These are phyloP conservation scores for Picea mariana DNA, from an alignment of 83 land plant genomes.

Conservation along the genomic window DNA sequence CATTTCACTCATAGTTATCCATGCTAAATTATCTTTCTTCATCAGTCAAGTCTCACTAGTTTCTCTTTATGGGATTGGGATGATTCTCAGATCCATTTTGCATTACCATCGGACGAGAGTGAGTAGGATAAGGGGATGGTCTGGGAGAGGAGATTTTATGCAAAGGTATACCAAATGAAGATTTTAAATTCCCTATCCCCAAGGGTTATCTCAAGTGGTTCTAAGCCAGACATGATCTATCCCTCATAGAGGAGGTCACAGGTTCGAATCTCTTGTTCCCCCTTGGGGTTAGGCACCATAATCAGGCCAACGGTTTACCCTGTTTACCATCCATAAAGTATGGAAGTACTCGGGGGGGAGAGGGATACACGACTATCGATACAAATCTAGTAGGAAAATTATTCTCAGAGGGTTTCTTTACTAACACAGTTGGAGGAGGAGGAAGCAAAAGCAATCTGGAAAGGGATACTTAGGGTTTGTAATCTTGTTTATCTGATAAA, in stretches of 20 bases:
- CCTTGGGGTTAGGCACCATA: too few relatives aligned
- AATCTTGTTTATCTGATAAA: background rate
- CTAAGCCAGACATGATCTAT: too few relatives aligned
- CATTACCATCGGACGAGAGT: too few relatives aligned
- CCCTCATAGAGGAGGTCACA: too few relatives aligned
- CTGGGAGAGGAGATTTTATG: background rate
- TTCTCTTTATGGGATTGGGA: background rate
- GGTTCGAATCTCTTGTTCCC: too few relatives aligned
- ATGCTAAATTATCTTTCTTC: constrained; percentile 20
- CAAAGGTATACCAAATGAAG: background rate
- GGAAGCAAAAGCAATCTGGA: background rate
- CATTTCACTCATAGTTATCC: constrained; percentile 27
- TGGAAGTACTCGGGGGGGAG: constrained; percentile 1
- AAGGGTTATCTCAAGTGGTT: too few relatives aligned
- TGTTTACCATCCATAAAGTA: too few relatives aligned
- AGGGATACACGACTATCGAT: background rate
- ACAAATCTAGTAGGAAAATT: background rate
- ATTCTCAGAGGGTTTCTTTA: background rate
- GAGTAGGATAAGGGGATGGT: too few relatives aligned
- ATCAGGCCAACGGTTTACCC: too few relatives aligned
- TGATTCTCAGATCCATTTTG: constrained; percentile 11
- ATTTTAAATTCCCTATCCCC: background rate
- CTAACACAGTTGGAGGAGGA: background rate
- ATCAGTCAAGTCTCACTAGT: background rate
- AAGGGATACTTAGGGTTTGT: constrained; percentile 1